phyloP scores from a whole-genome alignment of 345 rosid genomes.

The Iberis pinnata region DNA sequence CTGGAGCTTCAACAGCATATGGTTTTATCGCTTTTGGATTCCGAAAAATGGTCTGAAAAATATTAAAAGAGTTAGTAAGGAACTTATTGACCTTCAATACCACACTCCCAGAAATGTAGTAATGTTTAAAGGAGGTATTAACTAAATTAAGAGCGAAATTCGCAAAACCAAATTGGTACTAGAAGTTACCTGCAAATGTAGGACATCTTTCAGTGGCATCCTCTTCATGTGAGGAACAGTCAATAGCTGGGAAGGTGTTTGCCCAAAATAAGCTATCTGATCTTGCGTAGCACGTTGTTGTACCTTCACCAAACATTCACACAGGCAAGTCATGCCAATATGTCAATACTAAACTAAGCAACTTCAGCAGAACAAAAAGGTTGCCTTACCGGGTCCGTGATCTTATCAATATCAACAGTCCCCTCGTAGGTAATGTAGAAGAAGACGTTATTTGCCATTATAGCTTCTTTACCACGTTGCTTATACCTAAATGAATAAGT shows the following conservation, averaged over 20 bases:
- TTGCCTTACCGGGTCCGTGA: conserved; percentile 70
- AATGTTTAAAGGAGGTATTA: neutral
- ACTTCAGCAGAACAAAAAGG: conserved; percentile 6
- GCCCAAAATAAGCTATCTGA: conserved; percentile 98
- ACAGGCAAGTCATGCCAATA: conserved; percentile 18
- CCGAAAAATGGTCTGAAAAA: conserved; percentile 80
- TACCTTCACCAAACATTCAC: conserved; percentile 41
- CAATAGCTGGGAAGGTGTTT: conserved; percentile 95
- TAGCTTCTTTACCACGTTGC: conserved; percentile 99
- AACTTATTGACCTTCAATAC: conserved; percentile 14
- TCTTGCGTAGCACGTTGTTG: conserved; percentile 95
- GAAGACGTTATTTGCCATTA: conserved; percentile 85
- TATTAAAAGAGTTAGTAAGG: conserved; percentile 1
- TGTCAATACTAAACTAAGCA: conserved; percentile 15
- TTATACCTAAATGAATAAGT: conserved; percentile 53
- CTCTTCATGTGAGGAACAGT: conserved; percentile 77
- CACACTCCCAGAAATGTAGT: neutral
- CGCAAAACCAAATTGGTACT: conserved; percentile 16
- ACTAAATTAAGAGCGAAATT: neutral
- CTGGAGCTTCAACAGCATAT: conserved; percentile 66
- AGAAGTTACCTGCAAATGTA: conserved; percentile 71
- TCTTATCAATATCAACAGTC: conserved; percentile 82
- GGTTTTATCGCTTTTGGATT: conserved; percentile 82
- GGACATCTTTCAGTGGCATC: conserved; percentile 74
- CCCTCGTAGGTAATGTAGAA: conserved; percentile 98